These are phyloP conservation scores for Naganishia liquefaciens DNA, from an alignment of 1,284 basidiomycete genomes.

Conservation along the genomic window DNA sequence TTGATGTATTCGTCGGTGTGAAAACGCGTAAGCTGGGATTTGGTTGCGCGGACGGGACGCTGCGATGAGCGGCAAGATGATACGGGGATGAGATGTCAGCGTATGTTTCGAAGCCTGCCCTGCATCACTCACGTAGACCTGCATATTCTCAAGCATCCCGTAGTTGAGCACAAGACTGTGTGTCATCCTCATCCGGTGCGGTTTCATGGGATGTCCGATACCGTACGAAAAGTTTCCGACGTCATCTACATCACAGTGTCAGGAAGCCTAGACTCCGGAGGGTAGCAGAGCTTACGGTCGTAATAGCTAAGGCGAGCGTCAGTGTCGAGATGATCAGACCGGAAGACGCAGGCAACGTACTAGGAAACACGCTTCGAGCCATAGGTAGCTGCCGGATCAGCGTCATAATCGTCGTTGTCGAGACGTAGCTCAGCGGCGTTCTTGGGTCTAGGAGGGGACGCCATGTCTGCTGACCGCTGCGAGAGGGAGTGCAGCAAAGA, in stretches of 20 bases:
- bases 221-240: conserved; percentile 68
- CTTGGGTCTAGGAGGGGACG: not conserved
- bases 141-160: conserved; percentile 86
- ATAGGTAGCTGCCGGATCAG: not conserved
- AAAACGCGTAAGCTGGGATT: conserved; percentile 83
- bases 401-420: conserved; percentile 7
- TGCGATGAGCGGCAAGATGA: conserved; percentile 44
- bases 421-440: not conserved
- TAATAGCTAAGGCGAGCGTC: conserved; percentile 40
- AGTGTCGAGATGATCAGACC: not conserved
- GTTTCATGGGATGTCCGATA: conserved; percentile 90
- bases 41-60: conserved; percentile 77
- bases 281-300: conserved; percentile 39
- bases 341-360: conserved; percentile 25
- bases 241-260: conserved; percentile 35
- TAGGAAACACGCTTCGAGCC: conserved; percentile 35
- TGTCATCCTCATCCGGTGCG: conserved; percentile 87
- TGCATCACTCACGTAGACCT: conserved; percentile 68
- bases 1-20: conserved; percentile 98
- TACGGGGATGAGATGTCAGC: not conserved
- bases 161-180: conserved; percentile 91
- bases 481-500: no score
- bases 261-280: not conserved
- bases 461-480: no score
- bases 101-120: not conserved